phyloP scores from a whole-genome alignment of 345 rosid genomes.

The Sisymbrium altissimum region DNA sequence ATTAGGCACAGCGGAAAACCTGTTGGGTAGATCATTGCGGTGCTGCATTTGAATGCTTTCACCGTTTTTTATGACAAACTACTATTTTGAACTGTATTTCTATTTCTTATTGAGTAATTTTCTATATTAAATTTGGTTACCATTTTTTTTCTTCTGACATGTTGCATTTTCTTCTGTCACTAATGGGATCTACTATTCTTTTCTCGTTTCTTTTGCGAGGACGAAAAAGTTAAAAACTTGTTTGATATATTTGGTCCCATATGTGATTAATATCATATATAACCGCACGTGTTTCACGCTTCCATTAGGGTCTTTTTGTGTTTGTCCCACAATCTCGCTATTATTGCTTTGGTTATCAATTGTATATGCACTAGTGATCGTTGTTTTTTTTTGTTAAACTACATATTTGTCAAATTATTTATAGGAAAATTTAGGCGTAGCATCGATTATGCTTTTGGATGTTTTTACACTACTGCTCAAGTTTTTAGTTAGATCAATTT shows the following conservation, averaged over 20 bases:
- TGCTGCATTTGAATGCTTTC: background rate
- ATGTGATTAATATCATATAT: background rate
- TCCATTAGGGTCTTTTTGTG: background rate
- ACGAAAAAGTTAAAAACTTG: background rate
- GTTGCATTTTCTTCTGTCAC: background rate
- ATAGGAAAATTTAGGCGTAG: background rate
- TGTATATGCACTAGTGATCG: background rate
- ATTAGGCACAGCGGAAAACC: background rate
- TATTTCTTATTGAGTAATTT: background rate
- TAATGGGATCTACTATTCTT: background rate
- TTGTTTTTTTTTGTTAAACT: background rate
- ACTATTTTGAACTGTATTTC: background rate
- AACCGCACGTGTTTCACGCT: slow-evolving; percentile 11
- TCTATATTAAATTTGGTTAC: background rate
- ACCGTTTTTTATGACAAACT: background rate
- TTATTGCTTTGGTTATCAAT: background rate
- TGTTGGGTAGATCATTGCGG: background rate
- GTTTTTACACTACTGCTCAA: background rate
- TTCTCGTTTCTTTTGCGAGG: background rate
- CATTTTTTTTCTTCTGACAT: background rate
- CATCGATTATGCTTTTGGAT: background rate
- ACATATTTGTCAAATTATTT: background rate
- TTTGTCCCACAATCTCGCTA: background rate
- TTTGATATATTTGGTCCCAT: background rate
- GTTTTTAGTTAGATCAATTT: background rate